Base-by-base conservation (phyloP, 2,329 filamentous ascomycete species). In the Penicillium capsulatum region DNA sequence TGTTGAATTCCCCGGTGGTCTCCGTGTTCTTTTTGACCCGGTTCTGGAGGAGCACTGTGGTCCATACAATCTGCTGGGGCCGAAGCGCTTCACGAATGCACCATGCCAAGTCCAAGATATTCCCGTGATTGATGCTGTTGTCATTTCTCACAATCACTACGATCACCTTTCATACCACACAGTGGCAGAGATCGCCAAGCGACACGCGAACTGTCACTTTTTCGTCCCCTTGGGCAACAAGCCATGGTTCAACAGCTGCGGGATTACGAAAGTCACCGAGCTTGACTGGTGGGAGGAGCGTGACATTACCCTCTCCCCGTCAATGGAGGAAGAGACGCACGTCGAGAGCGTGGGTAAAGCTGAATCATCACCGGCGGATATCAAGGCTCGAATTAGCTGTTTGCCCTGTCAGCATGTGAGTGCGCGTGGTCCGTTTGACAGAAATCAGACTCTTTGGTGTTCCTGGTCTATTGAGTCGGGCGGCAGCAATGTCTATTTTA, bases 281-380 rank as follows among this genome's bases (percentile, higher is more conserved):
- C 65, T 96, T 56, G 91, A 97, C 66, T 96, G 91, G 91, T 96
- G 91, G 91, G 83, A 94, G 53, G 83, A 86, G 48, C 76, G 80
- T 4, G 81, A 91, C 33, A 64, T 95, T n/a, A 79, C 70, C 0
- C 66, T 95, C 17, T 72, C 76, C 10, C 60, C 66, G 5, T 54
- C 56, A 7, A 50, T 53, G 42, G 38, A 54, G 49, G 49, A 54
- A 10, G 27, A 35, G 2, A 40, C 48, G 0, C 52, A 63, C 34
- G 58, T 66, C 3, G 59, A 57, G 20, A 54, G 50, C n/a, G 43
- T 47, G 7, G 53, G 60, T 14, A 53, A 50, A 34, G 36, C 46
- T 14, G 15, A 40, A 31, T 40, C 53, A 0, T 49, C 48, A 3
- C 26, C 56, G 8, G 51, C 59, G 3, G 70, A 74, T 30, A 87